Percentiles rank a stretch among this genome's conserved stretches.
Conservation (phyloP, 306 rosid genomes). For the Vigna angularis region DNA sequence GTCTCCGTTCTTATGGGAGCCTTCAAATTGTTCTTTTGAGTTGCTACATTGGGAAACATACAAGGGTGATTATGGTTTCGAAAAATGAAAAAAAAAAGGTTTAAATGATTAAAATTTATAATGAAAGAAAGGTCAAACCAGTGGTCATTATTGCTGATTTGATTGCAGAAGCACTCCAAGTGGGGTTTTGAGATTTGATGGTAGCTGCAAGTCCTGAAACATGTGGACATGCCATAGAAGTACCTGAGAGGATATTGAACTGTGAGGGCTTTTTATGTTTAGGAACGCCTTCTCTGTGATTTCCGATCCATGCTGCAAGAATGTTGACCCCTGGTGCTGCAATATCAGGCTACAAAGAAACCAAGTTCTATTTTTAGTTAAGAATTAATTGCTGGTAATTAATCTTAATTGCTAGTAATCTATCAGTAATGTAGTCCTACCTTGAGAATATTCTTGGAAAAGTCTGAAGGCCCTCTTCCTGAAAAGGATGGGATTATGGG, state of each 20-base stretch:
- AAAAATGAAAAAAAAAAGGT: too few species aligned
- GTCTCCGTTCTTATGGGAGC: not conserved
- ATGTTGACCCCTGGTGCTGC: not conserved
- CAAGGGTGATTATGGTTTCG: too few species aligned
- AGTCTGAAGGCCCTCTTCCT: not conserved
- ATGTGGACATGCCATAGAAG: constrained; percentile 7
- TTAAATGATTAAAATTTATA: too few species aligned
- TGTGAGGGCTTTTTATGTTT: not conserved
- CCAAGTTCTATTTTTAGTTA: not conserved
- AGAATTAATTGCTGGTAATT: not conserved
- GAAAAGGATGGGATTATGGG: not conserved
- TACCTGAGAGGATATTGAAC: not conserved
- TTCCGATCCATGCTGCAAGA: not conserved
- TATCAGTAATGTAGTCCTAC: not conserved
- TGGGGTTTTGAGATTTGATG: not conserved
- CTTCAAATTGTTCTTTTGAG: not conserved
- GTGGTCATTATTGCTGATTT: not conserved
- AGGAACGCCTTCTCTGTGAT: not conserved
- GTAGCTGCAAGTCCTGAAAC: not conserved
- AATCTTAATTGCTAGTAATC: not conserved
- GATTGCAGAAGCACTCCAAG: constrained; percentile 14
- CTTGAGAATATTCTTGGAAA: not conserved
- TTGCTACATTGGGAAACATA: not conserved
- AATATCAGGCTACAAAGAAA: constrained; percentile 12
- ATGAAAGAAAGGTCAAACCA: not conserved